Conservation (phyloP, 2,329 filamentous ascomycete species). For the Helotiales sp. region DNA sequence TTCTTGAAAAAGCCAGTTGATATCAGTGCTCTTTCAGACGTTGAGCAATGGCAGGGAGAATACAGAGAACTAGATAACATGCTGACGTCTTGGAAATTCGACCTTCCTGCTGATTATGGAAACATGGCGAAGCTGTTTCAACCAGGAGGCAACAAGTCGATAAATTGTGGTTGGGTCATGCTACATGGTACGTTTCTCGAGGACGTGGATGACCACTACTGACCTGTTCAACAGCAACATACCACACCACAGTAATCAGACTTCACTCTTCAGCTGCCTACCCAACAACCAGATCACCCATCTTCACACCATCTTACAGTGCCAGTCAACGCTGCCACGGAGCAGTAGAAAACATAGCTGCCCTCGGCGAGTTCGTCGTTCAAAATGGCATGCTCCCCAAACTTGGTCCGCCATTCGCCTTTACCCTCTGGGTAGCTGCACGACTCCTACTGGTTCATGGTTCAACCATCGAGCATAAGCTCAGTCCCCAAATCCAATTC, state of each 20-base stretch:
- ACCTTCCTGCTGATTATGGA: slow-evolving; percentile 80
- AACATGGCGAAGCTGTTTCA: slow-evolving; percentile 82
- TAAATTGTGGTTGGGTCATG: slow-evolving; percentile 89
- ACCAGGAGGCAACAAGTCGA: slow-evolving; percentile 67
- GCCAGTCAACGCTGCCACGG: slow-evolving; percentile 82
- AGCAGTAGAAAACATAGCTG: slow-evolving; percentile 82
- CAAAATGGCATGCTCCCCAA: slow-evolving; percentile 76
- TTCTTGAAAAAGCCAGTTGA: slow-evolving; percentile 90
- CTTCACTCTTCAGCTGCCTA: slow-evolving; percentile 93
- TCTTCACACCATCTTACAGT: slow-evolving; percentile 87
- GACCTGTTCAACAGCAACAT: slow-evolving; percentile 60
- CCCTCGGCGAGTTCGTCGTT: slow-evolving; percentile 78
- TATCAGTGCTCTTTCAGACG: slow-evolving; percentile 81
- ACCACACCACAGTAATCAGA: slow-evolving; percentile 87
- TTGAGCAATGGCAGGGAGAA: slow-evolving; percentile 86
- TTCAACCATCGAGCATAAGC: slow-evolving; percentile 83
- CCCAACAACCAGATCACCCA: slow-evolving; percentile 83
- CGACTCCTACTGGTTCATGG: slow-evolving; percentile 87
- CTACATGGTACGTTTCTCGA: slow-evolving; percentile 59
- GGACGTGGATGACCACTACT: neutral
- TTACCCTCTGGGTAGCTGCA: slow-evolving; percentile 90
- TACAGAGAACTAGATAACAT: slow-evolving; percentile 85
- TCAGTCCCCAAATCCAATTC: slow-evolving; percentile 78
- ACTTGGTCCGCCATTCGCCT: slow-evolving; percentile 88
- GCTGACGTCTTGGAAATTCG: slow-evolving; percentile 82